Evolutionary conservation across 2,329 filamentous ascomycete genomes (phyloP), one percentile per base, ranked within the genome.

Genomic region (Ascochyta clinopodiicola): DNA sequence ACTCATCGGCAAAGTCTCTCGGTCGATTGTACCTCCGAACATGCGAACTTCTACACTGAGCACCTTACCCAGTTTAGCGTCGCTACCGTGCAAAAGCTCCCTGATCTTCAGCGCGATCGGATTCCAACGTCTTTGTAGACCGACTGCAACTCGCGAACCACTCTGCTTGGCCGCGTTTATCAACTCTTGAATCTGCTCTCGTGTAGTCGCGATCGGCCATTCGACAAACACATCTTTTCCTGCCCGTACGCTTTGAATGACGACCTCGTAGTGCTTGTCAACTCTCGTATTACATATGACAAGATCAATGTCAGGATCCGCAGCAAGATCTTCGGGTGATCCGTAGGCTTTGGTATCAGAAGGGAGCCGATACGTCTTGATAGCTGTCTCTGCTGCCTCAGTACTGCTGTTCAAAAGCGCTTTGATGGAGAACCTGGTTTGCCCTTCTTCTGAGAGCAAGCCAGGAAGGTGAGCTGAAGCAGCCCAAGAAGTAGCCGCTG

Each of bases 391-490:
- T 0, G 80, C 78, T 2, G 76, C 75, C 15, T 75, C 67, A 9
- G 74, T 61, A 34, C 67, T 76, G 4, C 77, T 79, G 63, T 82
- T 83, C 53, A 77, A 75, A 1, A 83, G 69, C n/a, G 79, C 80
- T 22, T 77, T 74, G 56, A 83, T 75, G 32, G 77, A 59, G 55
- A 80, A 81, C 4, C 77, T 69, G 3, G 63, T 43, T 1, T 61
- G 65, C 6, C 68, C 70, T 12, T 35, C 54, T 2, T 49, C 79
- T 0, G 78, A 69, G 0, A 82, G 82, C 2, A 88, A 80, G 66
- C 86, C 87, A 0, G 86, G 84, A 0, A 88, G 79, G 62, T 88
- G 86, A 2, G 82, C 84, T 25, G 66, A 62, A 24, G 74, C 76
- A 2, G 84, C 84, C 85, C 85, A 88, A 0, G 80, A 79, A 4